phyloP scores from a whole-genome alignment of 2,329 filamentous ascomycete genomes.

The Colletotrichum sp. region DNA sequence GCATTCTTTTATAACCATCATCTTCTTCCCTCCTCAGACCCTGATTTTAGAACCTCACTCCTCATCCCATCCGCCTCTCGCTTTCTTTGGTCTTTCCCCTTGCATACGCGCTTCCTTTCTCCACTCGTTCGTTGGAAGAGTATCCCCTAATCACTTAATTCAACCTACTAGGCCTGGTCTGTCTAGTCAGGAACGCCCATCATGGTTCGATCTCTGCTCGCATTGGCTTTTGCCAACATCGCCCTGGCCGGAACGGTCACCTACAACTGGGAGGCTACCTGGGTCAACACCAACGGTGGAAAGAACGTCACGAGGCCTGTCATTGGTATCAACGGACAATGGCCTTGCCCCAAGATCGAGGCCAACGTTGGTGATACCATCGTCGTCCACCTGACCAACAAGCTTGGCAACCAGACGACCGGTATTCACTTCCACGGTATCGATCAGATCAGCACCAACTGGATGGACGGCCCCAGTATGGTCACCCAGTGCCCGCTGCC shows the following conservation, averaged over 20 bases:
- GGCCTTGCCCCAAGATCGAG: constrained; percentile 64
- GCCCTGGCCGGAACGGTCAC: constrained; percentile 35
- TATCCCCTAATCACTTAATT: not conserved
- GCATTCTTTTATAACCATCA: constrained; percentile 4
- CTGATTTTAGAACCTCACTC: not conserved
- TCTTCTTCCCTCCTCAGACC: not conserved
- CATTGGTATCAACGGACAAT: constrained; percentile 64
- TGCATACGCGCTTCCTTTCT: not conserved
- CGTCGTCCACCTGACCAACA: constrained; percentile 54
- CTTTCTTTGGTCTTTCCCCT: not conserved
- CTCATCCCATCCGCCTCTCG: not conserved
- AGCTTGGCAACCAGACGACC: constrained; percentile 57
- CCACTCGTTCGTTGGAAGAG: constrained; percentile 13
- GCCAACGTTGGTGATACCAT: constrained; percentile 56
- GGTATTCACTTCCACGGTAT: constrained; percentile 66
- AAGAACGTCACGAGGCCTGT: constrained; percentile 38
- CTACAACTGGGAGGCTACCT: constrained; percentile 44
- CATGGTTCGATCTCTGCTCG: constrained; percentile 7
- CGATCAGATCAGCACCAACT: constrained; percentile 54
- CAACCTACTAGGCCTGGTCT: not conserved
- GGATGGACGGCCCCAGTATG: constrained; percentile 64
- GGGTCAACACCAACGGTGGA: constrained; percentile 43
- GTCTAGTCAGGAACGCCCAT: not conserved
- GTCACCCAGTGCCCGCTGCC: constrained; percentile 61
- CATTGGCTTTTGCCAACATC: constrained; percentile 24